These are phyloP conservation scores for Stagonosporopsis vannaccii DNA, from an alignment of 2,329 filamentous ascomycete genomes.

Conservation along the genomic window DNA sequence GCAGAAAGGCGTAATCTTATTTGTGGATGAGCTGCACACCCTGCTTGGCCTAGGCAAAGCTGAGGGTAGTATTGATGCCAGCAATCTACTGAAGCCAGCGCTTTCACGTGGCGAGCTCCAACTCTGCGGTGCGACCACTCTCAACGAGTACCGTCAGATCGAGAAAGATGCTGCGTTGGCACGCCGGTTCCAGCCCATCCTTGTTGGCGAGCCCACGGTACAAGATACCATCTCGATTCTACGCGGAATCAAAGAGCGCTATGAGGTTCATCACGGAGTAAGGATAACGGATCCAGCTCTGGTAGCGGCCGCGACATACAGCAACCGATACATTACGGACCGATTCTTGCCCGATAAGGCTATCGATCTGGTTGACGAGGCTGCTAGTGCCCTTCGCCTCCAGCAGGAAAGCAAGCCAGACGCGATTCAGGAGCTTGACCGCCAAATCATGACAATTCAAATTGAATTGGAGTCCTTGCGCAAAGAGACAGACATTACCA, in stretches of 20 bases:
- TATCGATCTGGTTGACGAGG: slow-evolving; percentile 96
- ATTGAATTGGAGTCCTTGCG: slow-evolving; percentile 94
- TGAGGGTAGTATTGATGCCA: slow-evolving; percentile 95
- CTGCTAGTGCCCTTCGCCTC: slow-evolving; percentile 84
- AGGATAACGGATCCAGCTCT: slow-evolving; percentile 91
- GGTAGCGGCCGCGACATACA: slow-evolving; percentile 89
- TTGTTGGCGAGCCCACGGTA: slow-evolving; percentile 90
- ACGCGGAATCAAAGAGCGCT: slow-evolving; percentile 95
- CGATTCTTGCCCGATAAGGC: slow-evolving; percentile 96
- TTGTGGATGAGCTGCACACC: slow-evolving; percentile 94
- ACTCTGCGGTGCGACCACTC: slow-evolving; percentile 92
- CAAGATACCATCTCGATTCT: slow-evolving; percentile 94
- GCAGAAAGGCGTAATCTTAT: slow-evolving; percentile 88
- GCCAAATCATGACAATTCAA: slow-evolving; percentile 96
- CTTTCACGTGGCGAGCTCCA: slow-evolving; percentile 92
- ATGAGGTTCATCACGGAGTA: slow-evolving; percentile 96
- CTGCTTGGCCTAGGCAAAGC: slow-evolving; percentile 92
- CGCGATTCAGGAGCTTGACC: slow-evolving; percentile 88
- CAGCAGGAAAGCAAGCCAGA: slow-evolving; percentile 98
- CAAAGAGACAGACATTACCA: slow-evolving; percentile 91
- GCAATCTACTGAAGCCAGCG: slow-evolving; percentile 91
- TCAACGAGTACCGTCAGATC: slow-evolving; percentile 90
- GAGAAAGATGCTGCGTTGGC: slow-evolving; percentile 96
- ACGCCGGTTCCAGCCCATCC: slow-evolving; percentile 89
- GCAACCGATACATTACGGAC: slow-evolving; percentile 96